Conservation (phyloP, 2,329 filamentous ascomycete genomes). For the Xylogone sp. region DNA sequence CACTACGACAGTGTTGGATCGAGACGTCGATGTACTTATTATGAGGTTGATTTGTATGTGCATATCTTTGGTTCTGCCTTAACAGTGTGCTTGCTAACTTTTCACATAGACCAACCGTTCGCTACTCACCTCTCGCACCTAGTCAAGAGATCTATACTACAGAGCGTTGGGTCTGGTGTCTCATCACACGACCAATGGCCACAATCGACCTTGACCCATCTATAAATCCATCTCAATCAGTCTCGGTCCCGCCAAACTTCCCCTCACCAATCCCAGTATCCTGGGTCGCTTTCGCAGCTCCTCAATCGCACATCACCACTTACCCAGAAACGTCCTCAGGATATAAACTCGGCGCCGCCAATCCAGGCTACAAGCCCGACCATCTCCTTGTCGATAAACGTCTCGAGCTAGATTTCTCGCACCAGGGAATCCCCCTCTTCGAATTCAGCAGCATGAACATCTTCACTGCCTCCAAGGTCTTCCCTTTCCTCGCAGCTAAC, state of each 20-base stretch:
- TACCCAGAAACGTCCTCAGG: constrained; percentile 12
- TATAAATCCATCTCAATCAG: not conserved
- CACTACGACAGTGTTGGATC: constrained; percentile 11
- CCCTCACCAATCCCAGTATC: constrained; percentile 12
- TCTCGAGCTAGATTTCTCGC: constrained; percentile 23
- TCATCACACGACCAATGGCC: constrained; percentile 16
- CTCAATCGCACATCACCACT: constrained; percentile 15
- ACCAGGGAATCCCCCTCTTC: constrained; percentile 23
- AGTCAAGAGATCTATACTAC: constrained; percentile 1
- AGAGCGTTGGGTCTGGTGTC: constrained; percentile 23
- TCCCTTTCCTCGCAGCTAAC: not conserved
- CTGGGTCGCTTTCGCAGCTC: constrained; percentile 25
- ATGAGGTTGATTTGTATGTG: constrained; percentile 25
- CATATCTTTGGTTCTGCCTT: not conserved
- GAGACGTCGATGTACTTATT: constrained; percentile 9
- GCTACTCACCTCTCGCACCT: constrained; percentile 8
- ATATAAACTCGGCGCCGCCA: not conserved
- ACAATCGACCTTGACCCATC: constrained; percentile 1
- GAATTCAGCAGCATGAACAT: constrained; percentile 15
- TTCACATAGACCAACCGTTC: not conserved
- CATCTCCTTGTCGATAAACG: constrained; percentile 11
- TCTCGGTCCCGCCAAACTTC: constrained; percentile 16
- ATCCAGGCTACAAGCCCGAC: not conserved
- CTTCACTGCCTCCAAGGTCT: not conserved
- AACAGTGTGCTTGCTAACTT: not conserved